These are phyloP conservation scores for Aegilops tauschii DNA, from an alignment of 176 grass and related monocot genomes.

Conservation along the genomic window DNA sequence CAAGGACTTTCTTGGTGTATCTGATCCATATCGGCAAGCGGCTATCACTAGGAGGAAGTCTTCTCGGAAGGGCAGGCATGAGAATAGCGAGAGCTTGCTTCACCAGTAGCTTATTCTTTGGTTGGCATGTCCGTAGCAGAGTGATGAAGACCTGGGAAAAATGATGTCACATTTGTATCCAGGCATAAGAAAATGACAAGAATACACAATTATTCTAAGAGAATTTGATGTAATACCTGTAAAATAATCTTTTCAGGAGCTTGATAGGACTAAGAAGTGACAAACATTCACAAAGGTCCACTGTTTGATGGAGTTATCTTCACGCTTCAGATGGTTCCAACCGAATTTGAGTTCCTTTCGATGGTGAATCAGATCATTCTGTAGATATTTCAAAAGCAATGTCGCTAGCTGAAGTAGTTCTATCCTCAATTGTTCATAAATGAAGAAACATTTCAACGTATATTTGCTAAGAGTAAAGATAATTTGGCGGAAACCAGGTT, in stretches of 20 bases:
- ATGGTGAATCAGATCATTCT: constrained; percentile 79
- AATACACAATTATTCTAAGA: constrained; percentile 12
- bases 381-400: constrained; percentile 91
- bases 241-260: constrained; percentile 94
- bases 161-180: neutral
- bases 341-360: constrained; percentile 94
- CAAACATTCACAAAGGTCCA: constrained; percentile 98
- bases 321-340: constrained; percentile 96
- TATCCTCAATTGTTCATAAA: constrained; percentile 80
- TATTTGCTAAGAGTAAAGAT: too few relatives aligned
- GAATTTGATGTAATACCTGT: constrained; percentile 50
- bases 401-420: constrained; percentile 94
- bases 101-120: constrained; percentile 87
- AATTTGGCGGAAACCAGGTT: too few relatives aligned
- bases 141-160: constrained; percentile 82
- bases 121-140: constrained; percentile 85
- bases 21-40: constrained; percentile 96
- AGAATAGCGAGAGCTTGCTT: constrained; percentile 91
- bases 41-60: constrained; percentile 77
- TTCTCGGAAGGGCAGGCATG: constrained; percentile 88
- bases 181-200: too few relatives aligned
- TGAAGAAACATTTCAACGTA: constrained; percentile 5
- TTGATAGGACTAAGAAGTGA: constrained; percentile 87
- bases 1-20: constrained; percentile 94
- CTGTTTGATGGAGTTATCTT: constrained; percentile 96